Evolutionary conservation across 495 filamentous ascomycete genomes (phyloP), one percentile per base, ranked within the genome.

Genomic region (Aspergillus biplanus): DNA sequence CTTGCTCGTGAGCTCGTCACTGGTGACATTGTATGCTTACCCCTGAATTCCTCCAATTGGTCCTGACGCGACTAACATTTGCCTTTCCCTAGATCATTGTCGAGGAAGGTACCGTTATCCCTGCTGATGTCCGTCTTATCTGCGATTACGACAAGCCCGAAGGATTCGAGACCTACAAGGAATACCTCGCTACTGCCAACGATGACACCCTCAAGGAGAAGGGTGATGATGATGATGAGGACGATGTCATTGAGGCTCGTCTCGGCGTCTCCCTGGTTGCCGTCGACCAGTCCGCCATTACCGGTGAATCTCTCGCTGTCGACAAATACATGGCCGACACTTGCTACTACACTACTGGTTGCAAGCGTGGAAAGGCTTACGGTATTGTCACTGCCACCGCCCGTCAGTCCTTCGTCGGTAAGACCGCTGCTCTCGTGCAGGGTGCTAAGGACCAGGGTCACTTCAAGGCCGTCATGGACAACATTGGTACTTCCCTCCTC

Each of bases 381-480:
- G 88, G 77, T 74, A 80, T 91, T 61, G 83, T 85, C 69, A 82
- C 79, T 64, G 83, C 84, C 63, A 85, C 85, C 63, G 88, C 88
- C 39, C 83, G 80, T 67, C 80, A 81, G 76, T 90, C 88, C 56
- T 91, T 91, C 80, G 87, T 90, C 72, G 88, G 88, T 75, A 85
- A 85, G 71, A 91, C 88, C 59, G 88, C 88, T 65, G 81, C 82
- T 69, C 82, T 90, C 55, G 88, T 91, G 16, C 83, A 90, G 72
- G 87, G 87, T 65, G 88, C 88, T 67, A 78, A 89, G 71, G 88
- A 90, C 73, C 77, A 82, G 59, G 88, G 88, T 82, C 88, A 91
- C 79, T 91, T 91, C 86, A 91, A 91, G 79, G 88, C 88, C 66
- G 89, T 91, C 82, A 91, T 91, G 88, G 87, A 91, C 84, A 87